These are phyloP conservation scores for Pseudocercospora fijiensis DNA, from an alignment of 2,329 filamentous ascomycete genomes.

Conservation along the genomic window DNA sequence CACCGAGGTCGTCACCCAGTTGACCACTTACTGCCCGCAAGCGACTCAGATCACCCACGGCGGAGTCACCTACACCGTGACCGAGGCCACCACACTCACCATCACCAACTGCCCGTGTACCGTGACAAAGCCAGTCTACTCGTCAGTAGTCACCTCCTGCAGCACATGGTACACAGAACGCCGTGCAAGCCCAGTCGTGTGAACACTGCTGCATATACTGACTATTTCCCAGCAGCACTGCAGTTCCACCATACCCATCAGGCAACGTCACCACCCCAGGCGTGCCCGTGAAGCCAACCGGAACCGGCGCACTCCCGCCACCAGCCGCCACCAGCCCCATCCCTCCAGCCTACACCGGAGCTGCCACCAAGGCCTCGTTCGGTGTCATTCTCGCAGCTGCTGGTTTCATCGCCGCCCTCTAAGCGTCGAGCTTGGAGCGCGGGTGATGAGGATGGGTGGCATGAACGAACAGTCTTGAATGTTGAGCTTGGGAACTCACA, in stretches of 20 bases:
- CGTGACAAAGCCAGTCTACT: slow-evolving; percentile 28
- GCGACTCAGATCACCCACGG: slow-evolving; percentile 25
- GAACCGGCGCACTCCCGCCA: slow-evolving; percentile 16
- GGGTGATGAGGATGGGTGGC: slow-evolving; percentile 5
- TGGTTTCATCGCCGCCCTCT: slow-evolving; percentile 29
- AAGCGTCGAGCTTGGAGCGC: slow-evolving; percentile 12
- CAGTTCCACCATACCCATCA: slow-evolving; percentile 7
- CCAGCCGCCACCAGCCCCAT: slow-evolving; percentile 19
- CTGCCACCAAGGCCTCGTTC: slow-evolving; percentile 26
- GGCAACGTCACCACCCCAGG: slow-evolving; percentile 5
- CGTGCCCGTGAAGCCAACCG: slow-evolving; percentile 12
- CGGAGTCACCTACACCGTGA: slow-evolving; percentile 26
- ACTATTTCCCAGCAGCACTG: slow-evolving; percentile 15
- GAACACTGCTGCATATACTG: slow-evolving; percentile 1
- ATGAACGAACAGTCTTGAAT: slow-evolving; percentile 9
- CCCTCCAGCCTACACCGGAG: slow-evolving; percentile 24
- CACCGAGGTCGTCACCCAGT: slow-evolving; percentile 26
- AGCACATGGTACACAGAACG: slow-evolving; percentile 26
- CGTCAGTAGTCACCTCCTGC: slow-evolving; percentile 27
- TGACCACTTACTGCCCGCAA: slow-evolving; percentile 27
- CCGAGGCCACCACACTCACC: slow-evolving; percentile 29
- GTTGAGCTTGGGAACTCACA: slow-evolving; percentile 8
- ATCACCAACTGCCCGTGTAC: slow-evolving; percentile 31
- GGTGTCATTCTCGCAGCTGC: slow-evolving; percentile 25
- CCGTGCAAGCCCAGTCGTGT: slow-evolving; percentile 3